phyloP scores from a whole-genome alignment of 768 basidiomycete species.

The Mycena filopes region DNA sequence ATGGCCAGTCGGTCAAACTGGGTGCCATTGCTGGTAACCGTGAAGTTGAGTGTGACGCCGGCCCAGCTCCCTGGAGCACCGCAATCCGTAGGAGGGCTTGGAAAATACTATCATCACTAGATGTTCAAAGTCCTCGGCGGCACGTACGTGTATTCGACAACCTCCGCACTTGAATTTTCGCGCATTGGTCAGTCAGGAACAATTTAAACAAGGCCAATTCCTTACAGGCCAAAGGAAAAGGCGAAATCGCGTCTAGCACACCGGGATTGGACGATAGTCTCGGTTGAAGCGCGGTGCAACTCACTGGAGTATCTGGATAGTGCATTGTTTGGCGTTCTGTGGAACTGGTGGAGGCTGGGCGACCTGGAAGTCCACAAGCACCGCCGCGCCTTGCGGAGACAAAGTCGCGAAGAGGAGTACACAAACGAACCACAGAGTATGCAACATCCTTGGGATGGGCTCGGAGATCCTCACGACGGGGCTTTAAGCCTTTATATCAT shows the following conservation, averaged over 20 bases:
- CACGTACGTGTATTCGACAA: constrained; percentile 69
- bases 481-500: constrained; percentile 7
- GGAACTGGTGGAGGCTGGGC: constrained; percentile 80
- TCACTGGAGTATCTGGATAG: constrained; percentile 71
- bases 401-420: constrained; percentile 29
- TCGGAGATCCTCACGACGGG: background rate
- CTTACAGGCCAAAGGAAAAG: constrained; percentile 74
- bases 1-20: constrained; percentile 79
- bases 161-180: constrained; percentile 59
- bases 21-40: constrained; percentile 81
- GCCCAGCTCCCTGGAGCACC: constrained; percentile 79
- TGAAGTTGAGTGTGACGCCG: constrained; percentile 79
- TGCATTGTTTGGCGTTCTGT: constrained; percentile 67
- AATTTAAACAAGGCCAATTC: constrained; percentile 21
- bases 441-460: constrained; percentile 5
- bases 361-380: constrained; percentile 75
- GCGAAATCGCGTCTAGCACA: constrained; percentile 75
- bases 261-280: background rate
- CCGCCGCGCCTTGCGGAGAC: constrained; percentile 49
- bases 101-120: background rate
- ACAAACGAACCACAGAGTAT: constrained; percentile 24
- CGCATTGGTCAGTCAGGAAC: background rate
- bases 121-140: background rate
- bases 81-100: constrained; percentile 78
- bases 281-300: constrained; percentile 34